A percentile compares a stretch with the other conserved stretches of the same genome.
Evolutionary conservation across 441 rosid species (phyloP).

Genomic region (Macaranga tanarius): DNA sequence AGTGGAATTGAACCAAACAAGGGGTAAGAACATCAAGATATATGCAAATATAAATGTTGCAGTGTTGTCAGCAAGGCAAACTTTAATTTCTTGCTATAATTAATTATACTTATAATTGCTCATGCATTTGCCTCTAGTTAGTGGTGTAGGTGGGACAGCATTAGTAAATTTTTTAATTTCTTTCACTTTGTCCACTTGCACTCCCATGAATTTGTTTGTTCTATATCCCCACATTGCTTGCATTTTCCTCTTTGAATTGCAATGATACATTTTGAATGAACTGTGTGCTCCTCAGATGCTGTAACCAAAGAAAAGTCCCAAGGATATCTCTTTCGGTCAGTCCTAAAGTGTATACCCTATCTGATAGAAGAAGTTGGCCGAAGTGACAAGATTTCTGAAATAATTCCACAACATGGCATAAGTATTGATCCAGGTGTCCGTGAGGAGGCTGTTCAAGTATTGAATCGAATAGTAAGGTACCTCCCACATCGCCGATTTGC

Average conservation of each 20-base stretch:
- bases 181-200: not conserved
- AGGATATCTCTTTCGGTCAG: slow-evolving; percentile 90
- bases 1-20: too few relatives aligned
- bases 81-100: not conserved
- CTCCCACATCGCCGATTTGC: slow-evolving; percentile 97
- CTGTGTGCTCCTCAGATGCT: slow-evolving; percentile 65
- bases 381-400: slow-evolving; percentile 96
- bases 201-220: slow-evolving; percentile 9
- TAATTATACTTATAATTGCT: not conserved
- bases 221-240: not conserved
- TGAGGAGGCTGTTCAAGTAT: slow-evolving; percentile 97
- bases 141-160: not conserved
- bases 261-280: slow-evolving; percentile 15
- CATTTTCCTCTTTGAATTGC: slow-evolving; percentile 19
- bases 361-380: slow-evolving; percentile 98
- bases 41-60: slow-evolving; percentile 1
- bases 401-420: slow-evolving; percentile 99
- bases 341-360: slow-evolving; percentile 95
- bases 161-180: not conserved
- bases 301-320: slow-evolving; percentile 98
- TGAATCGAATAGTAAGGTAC: slow-evolving; percentile 88
- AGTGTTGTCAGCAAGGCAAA: not conserved
- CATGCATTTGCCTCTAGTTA: not conserved
- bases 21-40: not conserved
- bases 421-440: slow-evolving; percentile 99